Evolutionary conservation across 2,329 filamentous ascomycete genomes (phyloP), one percentile per base, ranked within the genome.

Genomic region (Aspergillus sp.): DNA sequence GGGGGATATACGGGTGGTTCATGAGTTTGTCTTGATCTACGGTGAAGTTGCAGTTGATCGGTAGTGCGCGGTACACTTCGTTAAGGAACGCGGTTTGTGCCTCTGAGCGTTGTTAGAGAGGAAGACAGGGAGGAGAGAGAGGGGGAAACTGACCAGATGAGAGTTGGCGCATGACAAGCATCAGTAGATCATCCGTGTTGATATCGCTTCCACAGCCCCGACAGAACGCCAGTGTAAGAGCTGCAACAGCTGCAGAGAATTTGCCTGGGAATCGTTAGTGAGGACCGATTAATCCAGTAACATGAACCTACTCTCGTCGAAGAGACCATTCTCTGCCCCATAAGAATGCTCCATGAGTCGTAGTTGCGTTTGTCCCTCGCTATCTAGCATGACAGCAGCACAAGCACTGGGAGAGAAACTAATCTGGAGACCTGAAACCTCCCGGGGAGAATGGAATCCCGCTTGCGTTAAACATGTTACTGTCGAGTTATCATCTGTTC

Each of bases 31-130:
- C 84, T 56, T 86, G 81, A 51, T 95, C 88, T 43, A 87, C 80
- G 0, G 88, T 86, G 61, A 90, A 94, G 68, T 97, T 91, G 43
- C 90, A 81, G 44, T 84, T 82, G 25, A 88, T 76, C 53, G 84
- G 85, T 45, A 90, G 72, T 49, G 86, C 81, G 37, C 80, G 77
- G 45, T 88, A 82, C 10, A 90, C 73, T 54, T 87, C 83, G 37
- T 74, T 76, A 45, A 87, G 72, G 74, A 84, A 83, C 49, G 83
- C 75, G 38, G 76, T 74, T 46, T 81, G 72, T 54, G 86, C 82
- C 44, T 77, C 80, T 83, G 58, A 47, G 38, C 9, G 23, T 41
- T 37, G 37, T 62, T 51, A 67, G 54, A 13, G 5, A 13, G 17
- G 20, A 10, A 35, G 15, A 9, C 4, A 62, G 10, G 65, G 62